Base-by-base conservation (phyloP, 106 monocot genomes). In the Apostasia shenzhenica region DNA sequence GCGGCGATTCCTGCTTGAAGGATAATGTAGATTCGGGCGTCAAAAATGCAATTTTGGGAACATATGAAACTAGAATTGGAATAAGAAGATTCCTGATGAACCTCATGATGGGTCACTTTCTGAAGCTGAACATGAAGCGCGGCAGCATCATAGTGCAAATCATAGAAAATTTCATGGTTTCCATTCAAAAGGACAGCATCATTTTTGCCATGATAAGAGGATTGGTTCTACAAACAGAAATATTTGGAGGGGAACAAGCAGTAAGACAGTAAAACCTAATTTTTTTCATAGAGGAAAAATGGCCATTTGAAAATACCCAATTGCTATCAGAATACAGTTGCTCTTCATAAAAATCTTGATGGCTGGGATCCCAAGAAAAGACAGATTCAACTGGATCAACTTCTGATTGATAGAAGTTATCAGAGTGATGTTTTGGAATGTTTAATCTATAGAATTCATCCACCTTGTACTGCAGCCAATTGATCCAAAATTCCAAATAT, bases 91-190 rank as follows among this genome's bases (percentile, higher is more conserved):
- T 75, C 73, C 43, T 55, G 13, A 49, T 73, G 67, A 37, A 8
- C 69, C 57, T 80, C 76, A 61, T 72, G 70, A 49, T 73, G 67
- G 55, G 44, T 47, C 61, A 61, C 42, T 45, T 54, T 59, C 42
- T 43, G 57, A 63, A 54, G 47, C 41, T 48, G 39, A 54, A 83
- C 75, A 39, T 47, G 10, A 55, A 75, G 67, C 14, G 80, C 59
- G 57, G 66, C 59, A 63, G 68, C 57, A 41, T 43, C 47, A 14
- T 54, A 52, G 72, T 81, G 66, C 43, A 26, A 77, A 40, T 84
- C 76, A 61, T 84, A 84, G 2, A 75, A 73, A 10, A 74, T 66
- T 55, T 73, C 66, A 1, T 73, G 70, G 40, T 84, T 77, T 9
- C 60, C 76, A 64, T 77, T 76, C 47, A 37, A 48, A 67, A 69